Base-by-base conservation (phyloP, 2,329 filamentous ascomycete genomes). In the Basipetospora chlamydospora region DNA sequence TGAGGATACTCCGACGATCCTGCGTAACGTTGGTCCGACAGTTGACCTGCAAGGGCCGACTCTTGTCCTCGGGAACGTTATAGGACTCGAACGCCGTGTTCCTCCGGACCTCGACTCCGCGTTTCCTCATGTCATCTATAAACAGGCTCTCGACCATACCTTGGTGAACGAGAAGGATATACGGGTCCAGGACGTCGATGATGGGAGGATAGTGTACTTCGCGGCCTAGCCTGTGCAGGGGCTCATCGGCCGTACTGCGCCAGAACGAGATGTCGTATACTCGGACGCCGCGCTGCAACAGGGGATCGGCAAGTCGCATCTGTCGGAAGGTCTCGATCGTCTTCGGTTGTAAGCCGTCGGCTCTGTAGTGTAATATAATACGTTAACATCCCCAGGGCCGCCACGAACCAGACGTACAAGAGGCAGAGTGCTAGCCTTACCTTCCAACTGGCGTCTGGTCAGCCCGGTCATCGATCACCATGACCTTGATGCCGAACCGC, bases 231-330 rank as follows among this genome's bases (percentile, higher is more conserved):
- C 79, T 69, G 40, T 66, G 66, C 37, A 82, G 58, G 3, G 67
- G 55, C 42, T 66, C 57, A 12, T 62, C 57, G 22, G 56, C 50
- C 2, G 63, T 69, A 39, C 63, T 61, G 51, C 73, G 66, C 77
- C 80, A 85, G 51, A 83, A 83, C 29, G 73, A 67, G 41, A 85
- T 84, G 48, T 85, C 80, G 54, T 79, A 81, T 30, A 85, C 72
- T 31, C 70, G 72, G 34, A 78, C 78, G 21, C 76, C 79, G 46
- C 75, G 69, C 43, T 71, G 70, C 28, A 85, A 55, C 21, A 85
- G 55, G 2, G 70, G 61, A 43, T 83, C 77, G n/a, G 73, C 76
- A n/a, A 84, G 57, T 23, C 77, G 65, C 62, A 85, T 73, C 56
- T 83, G 79, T 42, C 73, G 70, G 46, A 84, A 70, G 0, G 80